Conservation (phyloP, 2,329 filamentous ascomycete species). For the Colletotrichum kahawae region DNA sequence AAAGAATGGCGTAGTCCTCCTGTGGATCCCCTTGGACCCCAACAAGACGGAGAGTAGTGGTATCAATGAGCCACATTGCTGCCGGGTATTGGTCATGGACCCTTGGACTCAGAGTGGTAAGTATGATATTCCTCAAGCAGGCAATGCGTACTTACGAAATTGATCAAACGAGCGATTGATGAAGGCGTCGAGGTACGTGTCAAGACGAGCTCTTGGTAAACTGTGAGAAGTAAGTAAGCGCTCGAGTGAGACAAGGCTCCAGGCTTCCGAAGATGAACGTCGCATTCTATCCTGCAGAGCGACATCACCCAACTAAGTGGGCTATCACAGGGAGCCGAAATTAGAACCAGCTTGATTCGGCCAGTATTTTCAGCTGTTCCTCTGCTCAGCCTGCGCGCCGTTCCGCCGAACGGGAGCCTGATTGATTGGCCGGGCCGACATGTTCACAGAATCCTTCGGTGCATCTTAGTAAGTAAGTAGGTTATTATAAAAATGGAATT, state of each 20-base stretch:
- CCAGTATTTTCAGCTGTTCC: background rate
- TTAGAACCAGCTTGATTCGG: background rate
- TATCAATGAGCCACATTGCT: constrained; percentile 32
- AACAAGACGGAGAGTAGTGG: constrained; percentile 23
- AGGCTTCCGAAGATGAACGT: background rate
- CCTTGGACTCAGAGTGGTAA: background rate
- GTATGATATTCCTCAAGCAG: background rate
- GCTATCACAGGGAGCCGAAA: background rate
- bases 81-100: background rate
- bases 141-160: accelerated
- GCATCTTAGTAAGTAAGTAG: background rate
- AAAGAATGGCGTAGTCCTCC: constrained; percentile 37
- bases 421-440: background rate
- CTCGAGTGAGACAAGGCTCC: background rate
- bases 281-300: background rate
- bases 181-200: background rate
- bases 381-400: background rate
- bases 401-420: background rate
- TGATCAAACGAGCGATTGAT: background rate
- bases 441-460: background rate
- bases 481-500: background rate
- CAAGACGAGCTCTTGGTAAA: background rate
- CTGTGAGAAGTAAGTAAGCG: background rate
- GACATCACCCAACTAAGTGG: background rate
- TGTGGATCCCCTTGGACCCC: constrained; percentile 24